phyloP scores from a whole-genome alignment of 768 basidiomycete genomes.

The Tremella mesenterica region DNA sequence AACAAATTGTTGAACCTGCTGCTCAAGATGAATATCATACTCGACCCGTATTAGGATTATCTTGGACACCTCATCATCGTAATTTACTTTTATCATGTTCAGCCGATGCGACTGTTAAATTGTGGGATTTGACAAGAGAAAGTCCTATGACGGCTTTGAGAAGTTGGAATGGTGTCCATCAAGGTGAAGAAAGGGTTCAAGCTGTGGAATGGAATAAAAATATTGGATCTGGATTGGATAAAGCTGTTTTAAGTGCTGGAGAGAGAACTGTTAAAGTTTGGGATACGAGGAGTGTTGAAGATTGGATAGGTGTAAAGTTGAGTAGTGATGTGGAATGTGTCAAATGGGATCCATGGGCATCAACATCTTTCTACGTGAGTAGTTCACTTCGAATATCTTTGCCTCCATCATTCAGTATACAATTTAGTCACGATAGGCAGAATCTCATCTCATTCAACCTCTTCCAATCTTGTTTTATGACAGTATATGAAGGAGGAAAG shows the following conservation, averaged over 20 bases:
- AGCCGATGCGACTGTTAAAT: slow-evolving; percentile 89
- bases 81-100: slow-evolving; percentile 84
- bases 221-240: slow-evolving; percentile 53
- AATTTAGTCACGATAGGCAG: too few species aligned
- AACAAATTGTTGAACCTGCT: slow-evolving; percentile 64
- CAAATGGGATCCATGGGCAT: slow-evolving; percentile 93
- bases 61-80: slow-evolving; percentile 85
- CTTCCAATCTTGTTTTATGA: too few species aligned
- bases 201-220: slow-evolving; percentile 88
- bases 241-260: slow-evolving; percentile 81
- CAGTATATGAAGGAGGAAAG: not conserved
- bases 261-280: slow-evolving; percentile 92
- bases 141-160: slow-evolving; percentile 59
- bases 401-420: too few species aligned
- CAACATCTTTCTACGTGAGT: slow-evolving; percentile 72
- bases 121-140: slow-evolving; percentile 84
- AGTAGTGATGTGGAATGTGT: slow-evolving; percentile 90
- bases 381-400: too few species aligned
- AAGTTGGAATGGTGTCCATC: slow-evolving; percentile 56
- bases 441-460: too few species aligned
- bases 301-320: slow-evolving; percentile 72
- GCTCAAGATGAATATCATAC: slow-evolving; percentile 68
- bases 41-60: slow-evolving; percentile 83
- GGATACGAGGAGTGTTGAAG: slow-evolving; percentile 73
- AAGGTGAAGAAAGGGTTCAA: slow-evolving; percentile 85